A percentile compares a stretch with the other conserved stretches of the same genome.
These are phyloP conservation scores for Bisporella sp. DNA, from an alignment of 2,329 filamentous ascomycete species.

Conservation along the genomic window DNA sequence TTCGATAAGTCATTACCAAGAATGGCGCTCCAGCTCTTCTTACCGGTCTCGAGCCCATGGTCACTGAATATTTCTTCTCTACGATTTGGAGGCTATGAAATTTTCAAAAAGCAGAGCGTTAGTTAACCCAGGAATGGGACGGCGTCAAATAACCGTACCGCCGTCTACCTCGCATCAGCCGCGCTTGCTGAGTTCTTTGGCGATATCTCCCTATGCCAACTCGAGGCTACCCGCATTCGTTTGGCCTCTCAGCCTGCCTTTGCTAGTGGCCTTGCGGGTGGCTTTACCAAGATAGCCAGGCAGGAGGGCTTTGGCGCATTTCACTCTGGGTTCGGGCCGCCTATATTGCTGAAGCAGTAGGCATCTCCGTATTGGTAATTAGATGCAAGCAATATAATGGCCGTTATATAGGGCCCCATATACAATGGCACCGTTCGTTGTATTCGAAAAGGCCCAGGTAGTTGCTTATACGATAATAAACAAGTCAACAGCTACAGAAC, in stretches of 20 bases:
- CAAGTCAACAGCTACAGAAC: constrained; percentile 63
- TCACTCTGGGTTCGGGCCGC: constrained; percentile 86
- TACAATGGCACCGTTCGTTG: constrained; percentile 93
- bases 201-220: constrained; percentile 81
- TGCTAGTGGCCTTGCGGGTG: constrained; percentile 70
- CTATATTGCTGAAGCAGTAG: constrained; percentile 75
- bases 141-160: constrained; percentile 71
- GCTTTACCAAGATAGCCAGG: constrained; percentile 77
- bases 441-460: constrained; percentile 84
- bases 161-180: constrained; percentile 70
- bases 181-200: constrained; percentile 62
- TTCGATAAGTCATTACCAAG: constrained; percentile 75
- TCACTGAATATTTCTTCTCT: constrained; percentile 90
- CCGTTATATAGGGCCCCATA: constrained; percentile 64
- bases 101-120: constrained; percentile 92
- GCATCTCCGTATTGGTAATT: constrained; percentile 25
- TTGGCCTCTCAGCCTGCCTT: constrained; percentile 84
- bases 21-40: constrained; percentile 82
- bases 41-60: constrained; percentile 80
- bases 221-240: constrained; percentile 90
- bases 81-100: constrained; percentile 93
- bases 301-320: constrained; percentile 79
- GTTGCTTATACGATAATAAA: constrained; percentile 60
- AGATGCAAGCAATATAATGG: background rate
- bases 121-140: constrained; percentile 71